Evolutionary conservation across 75 land plant species (phyloP).

Genomic region (Pinus albicaulis): DNA sequence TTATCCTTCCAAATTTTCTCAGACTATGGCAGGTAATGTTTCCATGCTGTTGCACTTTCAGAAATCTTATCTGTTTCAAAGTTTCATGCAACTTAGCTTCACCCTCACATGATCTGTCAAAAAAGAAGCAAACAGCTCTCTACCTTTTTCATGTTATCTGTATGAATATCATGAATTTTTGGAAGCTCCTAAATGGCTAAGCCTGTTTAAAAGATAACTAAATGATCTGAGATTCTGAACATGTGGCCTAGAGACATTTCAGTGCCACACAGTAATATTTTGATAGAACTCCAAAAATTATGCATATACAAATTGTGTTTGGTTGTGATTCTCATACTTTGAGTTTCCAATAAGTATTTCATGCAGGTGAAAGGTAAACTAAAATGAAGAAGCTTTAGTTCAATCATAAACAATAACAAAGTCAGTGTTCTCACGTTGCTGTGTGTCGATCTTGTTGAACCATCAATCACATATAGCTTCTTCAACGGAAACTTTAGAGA

Average conservation of each 20-base stretch:
- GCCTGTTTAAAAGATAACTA: background rate
- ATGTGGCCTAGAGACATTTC: background rate
- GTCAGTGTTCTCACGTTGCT: slow-evolving; percentile 71
- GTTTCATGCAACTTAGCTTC: too few species aligned
- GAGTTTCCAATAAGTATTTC: background rate
- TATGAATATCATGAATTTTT: background rate
- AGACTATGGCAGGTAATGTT: too few species aligned
- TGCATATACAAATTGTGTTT: too few species aligned
- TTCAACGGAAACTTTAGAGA: slow-evolving; percentile 92
- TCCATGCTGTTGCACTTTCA: too few species aligned
- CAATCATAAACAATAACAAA: background rate
- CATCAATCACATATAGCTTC: slow-evolving; percentile 98
- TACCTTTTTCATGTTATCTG: background rate
- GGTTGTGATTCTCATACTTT: background rate
- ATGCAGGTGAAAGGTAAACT: slow-evolving; percentile 1
- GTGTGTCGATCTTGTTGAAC: slow-evolving; percentile 96
- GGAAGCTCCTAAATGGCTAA: background rate
- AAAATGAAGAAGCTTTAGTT: background rate
- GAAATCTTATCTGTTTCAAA: too few species aligned
- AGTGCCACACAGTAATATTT: background rate
- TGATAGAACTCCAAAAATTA: background rate
- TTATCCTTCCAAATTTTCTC: too few species aligned
- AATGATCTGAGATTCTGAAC: background rate
- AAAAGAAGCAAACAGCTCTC: background rate
- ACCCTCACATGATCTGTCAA: too few species aligned